Base-by-base conservation (phyloP, 148 eudicot species). In the Fagopyrum esculentum region DNA sequence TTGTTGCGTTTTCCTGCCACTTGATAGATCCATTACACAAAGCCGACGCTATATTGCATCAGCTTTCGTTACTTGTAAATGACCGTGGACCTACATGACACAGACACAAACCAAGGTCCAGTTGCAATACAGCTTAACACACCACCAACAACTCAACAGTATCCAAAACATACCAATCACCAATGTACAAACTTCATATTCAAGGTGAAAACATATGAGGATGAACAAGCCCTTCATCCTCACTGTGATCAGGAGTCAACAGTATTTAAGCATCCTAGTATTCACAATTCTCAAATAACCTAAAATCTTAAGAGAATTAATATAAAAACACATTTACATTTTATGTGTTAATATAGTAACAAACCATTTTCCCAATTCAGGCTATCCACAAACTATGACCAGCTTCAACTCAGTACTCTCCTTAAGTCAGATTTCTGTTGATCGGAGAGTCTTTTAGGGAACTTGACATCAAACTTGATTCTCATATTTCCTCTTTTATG, bases 351-450 rank as follows among this genome's bases (percentile, higher is more conserved):
- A 71, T n/a, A 9, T 17, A 13, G 72, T 45, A 69, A 11, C 16
- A 8, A 60, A 60, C 13, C 66, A 16, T n/a, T 35, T 35, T 35
- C 40, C 40, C 0, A 35, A 35, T 35, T 35, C 40, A 35, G 40
- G 45, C 70, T 17, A 61, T 19, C 35, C 0, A 61, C 10, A 19
- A 16, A 12, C 19, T 9, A 35, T 35, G 40, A 3, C 3, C 3
- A 61, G 13, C 11, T n/a, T 49, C 52, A 71, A 19, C 74, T 54
- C 60, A 83, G 55, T 50, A 75, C 74, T 40, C 85, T 75, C 78
- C 78, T 85, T 17, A 85, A 77, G 17, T 85, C 86, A 8, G 79
- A 78, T 79, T 85, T 83, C 81, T 85, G 86, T 57, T 85, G 82
- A 6, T 83, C 73, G 40, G 88, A 80, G 51, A 85, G 84, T 78